Conservation (phyloP, 2,329 filamentous ascomycete species). For the Colletotrichum eleusines region DNA sequence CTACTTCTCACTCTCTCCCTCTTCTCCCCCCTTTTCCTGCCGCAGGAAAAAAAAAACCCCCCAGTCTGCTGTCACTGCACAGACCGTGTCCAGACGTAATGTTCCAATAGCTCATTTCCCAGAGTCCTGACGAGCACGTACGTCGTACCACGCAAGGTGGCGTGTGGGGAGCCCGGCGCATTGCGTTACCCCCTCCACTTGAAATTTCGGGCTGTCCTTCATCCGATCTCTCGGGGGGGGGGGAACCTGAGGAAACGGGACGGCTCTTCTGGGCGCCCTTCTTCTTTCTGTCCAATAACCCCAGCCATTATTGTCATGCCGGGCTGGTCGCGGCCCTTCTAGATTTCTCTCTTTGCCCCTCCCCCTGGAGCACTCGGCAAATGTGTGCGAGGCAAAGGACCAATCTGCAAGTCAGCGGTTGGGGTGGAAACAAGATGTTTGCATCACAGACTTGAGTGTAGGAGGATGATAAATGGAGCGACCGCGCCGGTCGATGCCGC, state of each 20-base stretch:
- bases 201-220: conserved; percentile 26
- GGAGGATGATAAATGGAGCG: neutral
- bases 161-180: neutral
- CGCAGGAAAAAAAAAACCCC: neutral
- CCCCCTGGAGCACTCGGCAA: too few species aligned
- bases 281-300: too few species aligned
- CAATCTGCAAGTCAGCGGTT: neutral
- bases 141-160: neutral
- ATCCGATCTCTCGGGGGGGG: conserved; percentile 32
- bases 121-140: neutral
- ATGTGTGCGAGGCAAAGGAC: too few species aligned
- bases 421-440: too few species aligned
- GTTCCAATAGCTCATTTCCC: neutral
- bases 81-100: neutral
- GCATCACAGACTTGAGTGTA: neutral
- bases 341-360: neutral
- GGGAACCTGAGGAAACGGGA: neutral
- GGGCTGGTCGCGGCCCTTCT: neutral
- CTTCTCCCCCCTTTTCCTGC: neutral
- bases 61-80: conserved; percentile 8
- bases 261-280: too few species aligned
- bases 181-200: neutral
- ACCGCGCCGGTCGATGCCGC: neutral
- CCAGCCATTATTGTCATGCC: neutral
- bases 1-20: neutral